Percentiles rank a stretch among this genome's conserved stretches.
phyloP scores from a whole-genome alignment of 148 eudicot genomes.

The Chenopodium album region DNA sequence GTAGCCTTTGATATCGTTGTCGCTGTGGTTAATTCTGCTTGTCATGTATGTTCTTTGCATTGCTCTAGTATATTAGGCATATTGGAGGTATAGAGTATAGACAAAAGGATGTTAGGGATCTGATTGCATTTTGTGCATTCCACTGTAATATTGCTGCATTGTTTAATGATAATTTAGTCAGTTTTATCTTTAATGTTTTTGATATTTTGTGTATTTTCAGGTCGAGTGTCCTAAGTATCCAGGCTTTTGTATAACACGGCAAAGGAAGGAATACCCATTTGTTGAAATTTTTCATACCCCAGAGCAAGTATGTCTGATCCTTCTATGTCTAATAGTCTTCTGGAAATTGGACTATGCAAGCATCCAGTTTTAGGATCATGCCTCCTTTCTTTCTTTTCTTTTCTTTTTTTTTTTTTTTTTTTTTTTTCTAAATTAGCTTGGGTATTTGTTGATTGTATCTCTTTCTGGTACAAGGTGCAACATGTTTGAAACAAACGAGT shows the following conservation, averaged over 20 bases:
- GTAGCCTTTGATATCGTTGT: neutral
- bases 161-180: slow-evolving; percentile 12
- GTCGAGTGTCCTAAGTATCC: slow-evolving; percentile 99
- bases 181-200: neutral
- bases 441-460: neutral
- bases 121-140: slow-evolving; percentile 4
- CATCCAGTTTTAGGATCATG: neutral
- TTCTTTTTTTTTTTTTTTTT: neutral
- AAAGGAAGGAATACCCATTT: slow-evolving; percentile 89
- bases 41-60: neutral
- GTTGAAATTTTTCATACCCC: slow-evolving; percentile 92
- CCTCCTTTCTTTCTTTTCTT: neutral
- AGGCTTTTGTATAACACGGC: slow-evolving; percentile 90
- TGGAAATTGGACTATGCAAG: neutral
- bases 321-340: slow-evolving; percentile 9
- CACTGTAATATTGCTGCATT: neutral
- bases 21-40: neutral
- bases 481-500: neutral
- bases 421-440: neutral
- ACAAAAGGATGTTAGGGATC: neutral
- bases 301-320: slow-evolving; percentile 56
- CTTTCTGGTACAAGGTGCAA: neutral
- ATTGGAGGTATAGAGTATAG: neutral
- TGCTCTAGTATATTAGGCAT: neutral
- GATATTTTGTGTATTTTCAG: slow-evolving; percentile 34